phyloP scores from a whole-genome alignment of 768 basidiomycete species.

The Mycena haematopus region DNA sequence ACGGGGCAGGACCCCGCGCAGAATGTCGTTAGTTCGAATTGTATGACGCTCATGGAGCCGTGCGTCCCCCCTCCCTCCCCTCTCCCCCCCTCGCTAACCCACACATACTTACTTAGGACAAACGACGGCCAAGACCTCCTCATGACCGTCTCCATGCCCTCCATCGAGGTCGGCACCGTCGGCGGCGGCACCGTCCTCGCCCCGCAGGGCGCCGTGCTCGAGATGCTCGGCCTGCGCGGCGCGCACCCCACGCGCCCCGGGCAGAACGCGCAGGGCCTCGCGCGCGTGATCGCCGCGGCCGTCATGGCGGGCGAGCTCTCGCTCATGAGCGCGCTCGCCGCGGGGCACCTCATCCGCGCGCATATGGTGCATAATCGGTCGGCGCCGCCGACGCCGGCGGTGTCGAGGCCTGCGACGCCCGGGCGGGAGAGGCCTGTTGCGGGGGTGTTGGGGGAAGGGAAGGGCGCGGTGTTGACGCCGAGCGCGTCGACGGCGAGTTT shows the following conservation, averaged over 20 bases:
- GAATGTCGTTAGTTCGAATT: conserved; percentile 98
- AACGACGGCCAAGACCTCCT: conserved; percentile 91
- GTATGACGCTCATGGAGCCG: conserved; percentile 99
- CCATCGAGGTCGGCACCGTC: conserved; percentile 97
- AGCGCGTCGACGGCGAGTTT: conserved; percentile 47
- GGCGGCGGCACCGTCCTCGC: conserved; percentile 94
- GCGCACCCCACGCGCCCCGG: conserved; percentile 82
- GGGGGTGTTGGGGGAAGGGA: conserved; percentile 8
- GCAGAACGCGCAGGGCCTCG: conserved; percentile 87
- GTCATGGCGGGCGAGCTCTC: conserved; percentile 99
- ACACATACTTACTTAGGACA: conserved; percentile 51
- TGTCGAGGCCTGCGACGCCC: conserved; percentile 56
- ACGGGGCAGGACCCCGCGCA: conserved; percentile 99
- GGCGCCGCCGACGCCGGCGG: conserved; percentile 41
- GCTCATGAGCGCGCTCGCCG: conserved; percentile 89
- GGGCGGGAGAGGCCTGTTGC: conserved; percentile 39
- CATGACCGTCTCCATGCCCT: conserved; percentile 97
- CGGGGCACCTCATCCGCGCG: conserved; percentile 92
- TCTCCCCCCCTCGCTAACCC: not conserved
- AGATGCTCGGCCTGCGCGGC: conserved; percentile 35
- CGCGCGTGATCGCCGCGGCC: conserved; percentile 86
- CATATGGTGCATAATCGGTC: conserved; percentile 46
- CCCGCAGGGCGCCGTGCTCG: conserved; percentile 75
- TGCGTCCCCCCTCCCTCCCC: conserved; percentile 54
- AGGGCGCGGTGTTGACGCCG: conserved; percentile 34